Conservation (phyloP, 495 filamentous ascomycete genomes). For the Aspergillus nidulans region DNA sequence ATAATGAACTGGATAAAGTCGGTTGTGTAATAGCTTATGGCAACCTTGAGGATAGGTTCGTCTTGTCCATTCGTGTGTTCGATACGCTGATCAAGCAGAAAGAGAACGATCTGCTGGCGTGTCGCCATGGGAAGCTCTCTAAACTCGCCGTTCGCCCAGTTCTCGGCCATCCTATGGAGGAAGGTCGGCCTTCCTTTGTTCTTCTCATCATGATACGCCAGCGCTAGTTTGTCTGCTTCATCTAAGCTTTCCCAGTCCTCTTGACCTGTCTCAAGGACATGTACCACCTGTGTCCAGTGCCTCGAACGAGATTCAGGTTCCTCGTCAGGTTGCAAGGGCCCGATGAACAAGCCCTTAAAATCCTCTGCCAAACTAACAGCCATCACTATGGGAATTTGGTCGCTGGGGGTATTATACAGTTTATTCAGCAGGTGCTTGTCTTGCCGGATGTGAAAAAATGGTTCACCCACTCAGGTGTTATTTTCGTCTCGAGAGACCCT, state of each 20-base stretch:
- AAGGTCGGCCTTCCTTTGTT: neutral
- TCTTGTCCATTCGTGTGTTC: neutral
- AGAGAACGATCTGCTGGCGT: neutral
- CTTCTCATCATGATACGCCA: neutral
- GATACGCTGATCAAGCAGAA: neutral
- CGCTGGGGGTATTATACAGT: too few species aligned
- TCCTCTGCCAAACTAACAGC: neutral
- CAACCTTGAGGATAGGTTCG: neutral
- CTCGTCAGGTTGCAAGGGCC: neutral
- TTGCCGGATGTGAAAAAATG: too few species aligned
- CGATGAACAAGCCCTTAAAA: neutral
- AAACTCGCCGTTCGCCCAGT: neutral
- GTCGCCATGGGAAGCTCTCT: neutral
- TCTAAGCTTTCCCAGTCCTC: neutral
- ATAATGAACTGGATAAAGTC: neutral
- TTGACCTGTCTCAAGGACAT: neutral
- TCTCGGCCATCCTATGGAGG: slow-evolving; percentile 1
- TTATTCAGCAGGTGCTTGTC: too few species aligned
- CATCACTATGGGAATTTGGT: too few species aligned
- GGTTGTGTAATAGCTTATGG: neutral
- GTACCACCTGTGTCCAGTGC: neutral
- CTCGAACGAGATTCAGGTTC: neutral
- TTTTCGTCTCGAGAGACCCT: too few species aligned
- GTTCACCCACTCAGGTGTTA: too few species aligned
- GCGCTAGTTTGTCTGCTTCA: neutral